phyloP scores from a whole-genome alignment of 192 early-diverging fungal species.

The Ambispora gerdemannii region DNA sequence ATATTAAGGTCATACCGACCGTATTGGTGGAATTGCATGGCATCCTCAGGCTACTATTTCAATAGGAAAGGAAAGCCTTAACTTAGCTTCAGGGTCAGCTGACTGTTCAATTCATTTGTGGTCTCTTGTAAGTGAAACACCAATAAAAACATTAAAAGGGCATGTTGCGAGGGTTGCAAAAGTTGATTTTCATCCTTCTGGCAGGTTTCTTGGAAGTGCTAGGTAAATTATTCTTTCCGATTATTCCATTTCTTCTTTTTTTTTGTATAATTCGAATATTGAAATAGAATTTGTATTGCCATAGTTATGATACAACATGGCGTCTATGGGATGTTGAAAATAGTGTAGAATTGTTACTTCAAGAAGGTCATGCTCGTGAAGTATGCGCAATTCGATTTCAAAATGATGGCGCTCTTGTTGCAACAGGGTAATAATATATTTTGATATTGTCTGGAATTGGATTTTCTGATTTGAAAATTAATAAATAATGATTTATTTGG shows the following conservation, averaged over 20 bases:
- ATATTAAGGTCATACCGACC: slow-evolving; percentile 74
- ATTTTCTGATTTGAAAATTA: too few relatives aligned
- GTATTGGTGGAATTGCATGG: slow-evolving; percentile 84
- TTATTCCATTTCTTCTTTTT: background rate
- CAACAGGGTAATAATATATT: slow-evolving; percentile 82
- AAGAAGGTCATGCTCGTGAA: slow-evolving; percentile 93
- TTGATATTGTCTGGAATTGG: too few relatives aligned
- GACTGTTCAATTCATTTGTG: slow-evolving; percentile 80
- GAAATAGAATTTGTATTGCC: slow-evolving; percentile 2
- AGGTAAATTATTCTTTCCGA: slow-evolving; percentile 31
- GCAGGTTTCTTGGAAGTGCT: slow-evolving; percentile 72
- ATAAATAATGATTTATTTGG: too few relatives aligned
- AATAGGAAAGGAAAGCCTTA: slow-evolving; percentile 53
- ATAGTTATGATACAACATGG: slow-evolving; percentile 86
- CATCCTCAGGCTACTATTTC: slow-evolving; percentile 75
- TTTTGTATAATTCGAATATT: background rate
- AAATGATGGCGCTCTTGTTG: slow-evolving; percentile 83
- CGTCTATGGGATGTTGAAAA: slow-evolving; percentile 92
- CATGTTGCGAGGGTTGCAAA: slow-evolving; percentile 81
- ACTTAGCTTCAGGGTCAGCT: slow-evolving; percentile 81
- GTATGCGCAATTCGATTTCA: slow-evolving; percentile 93
- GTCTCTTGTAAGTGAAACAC: slow-evolving; percentile 74
- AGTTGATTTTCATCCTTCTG: slow-evolving; percentile 89
- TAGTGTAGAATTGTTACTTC: slow-evolving; percentile 72
- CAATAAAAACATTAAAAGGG: slow-evolving; percentile 73